phyloP scores from a whole-genome alignment of 2,329 filamentous ascomycete genomes.

The Paraconiothyrium brasiliense region DNA sequence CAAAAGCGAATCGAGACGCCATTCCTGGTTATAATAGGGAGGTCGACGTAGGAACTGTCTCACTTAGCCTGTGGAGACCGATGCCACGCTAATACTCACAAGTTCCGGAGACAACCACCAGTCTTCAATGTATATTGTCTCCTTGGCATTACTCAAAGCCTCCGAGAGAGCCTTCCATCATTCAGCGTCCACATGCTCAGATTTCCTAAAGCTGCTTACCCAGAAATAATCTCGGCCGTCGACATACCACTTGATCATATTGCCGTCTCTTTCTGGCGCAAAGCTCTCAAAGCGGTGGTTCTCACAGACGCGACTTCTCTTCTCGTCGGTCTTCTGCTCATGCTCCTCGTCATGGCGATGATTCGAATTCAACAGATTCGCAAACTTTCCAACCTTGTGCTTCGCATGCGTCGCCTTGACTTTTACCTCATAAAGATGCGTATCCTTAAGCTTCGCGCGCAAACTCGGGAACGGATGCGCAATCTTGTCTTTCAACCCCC shows the following conservation, averaged over 20 bases:
- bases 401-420: conserved; percentile 67
- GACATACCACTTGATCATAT: conserved; percentile 95
- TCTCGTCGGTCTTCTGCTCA: conserved; percentile 83
- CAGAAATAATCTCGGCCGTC: conserved; percentile 96
- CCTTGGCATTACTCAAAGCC: conserved; percentile 87
- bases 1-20: conserved; percentile 83
- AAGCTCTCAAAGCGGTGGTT: conserved; percentile 88
- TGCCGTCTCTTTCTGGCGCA: conserved; percentile 85
- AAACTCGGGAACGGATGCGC: conserved; percentile 51
- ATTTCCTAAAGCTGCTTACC: conserved; percentile 29
- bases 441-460: conserved; percentile 57
- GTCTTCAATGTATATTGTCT: conserved; percentile 94
- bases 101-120: conserved; percentile 96
- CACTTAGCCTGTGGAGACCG: conserved; percentile 14
- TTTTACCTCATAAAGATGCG: conserved; percentile 59
- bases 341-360: conserved; percentile 95
- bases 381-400: conserved; percentile 70
- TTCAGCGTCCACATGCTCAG: neutral
- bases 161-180: conserved; percentile 74
- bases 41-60: conserved; percentile 78
- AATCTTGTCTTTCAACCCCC: conserved; percentile 48
- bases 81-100: conserved; percentile 20
- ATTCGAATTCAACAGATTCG: conserved; percentile 79
- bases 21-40: conserved; percentile 83
- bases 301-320: conserved; percentile 76